These are phyloP conservation scores for Laetiporus sulphureus DNA, from an alignment of 1,284 basidiomycete genomes.

Conservation along the genomic window DNA sequence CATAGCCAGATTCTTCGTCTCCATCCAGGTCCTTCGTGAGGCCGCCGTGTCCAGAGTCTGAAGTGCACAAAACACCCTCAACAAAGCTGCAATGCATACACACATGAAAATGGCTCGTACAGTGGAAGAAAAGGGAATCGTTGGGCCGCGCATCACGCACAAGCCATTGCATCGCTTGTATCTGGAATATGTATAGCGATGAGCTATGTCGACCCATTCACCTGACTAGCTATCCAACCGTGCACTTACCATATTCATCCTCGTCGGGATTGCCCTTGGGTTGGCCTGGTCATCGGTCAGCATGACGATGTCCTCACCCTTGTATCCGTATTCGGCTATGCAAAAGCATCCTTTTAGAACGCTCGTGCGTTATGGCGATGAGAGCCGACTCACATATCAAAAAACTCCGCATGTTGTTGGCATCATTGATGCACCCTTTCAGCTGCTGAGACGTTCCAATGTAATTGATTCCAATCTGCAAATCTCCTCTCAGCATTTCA, in stretches of 20 bases:
- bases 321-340: slow-evolving; percentile 66
- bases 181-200: slow-evolving; percentile 30
- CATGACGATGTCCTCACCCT: slow-evolving; percentile 78
- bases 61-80: too few relatives aligned
- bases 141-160: slow-evolving; percentile 72
- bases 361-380: not conserved
- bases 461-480: slow-evolving; percentile 82
- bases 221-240: not conserved
- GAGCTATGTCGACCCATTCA: not conserved
- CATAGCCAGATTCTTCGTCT: slow-evolving; percentile 58
- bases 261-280: slow-evolving; percentile 64
- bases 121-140: slow-evolving; percentile 91
- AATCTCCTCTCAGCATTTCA: not conserved
- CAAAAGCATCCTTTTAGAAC: not conserved
- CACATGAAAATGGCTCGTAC: slow-evolving; percentile 34
- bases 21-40: slow-evolving; percentile 73
- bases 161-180: slow-evolving; percentile 87
- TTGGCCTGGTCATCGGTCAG: slow-evolving; percentile 73
- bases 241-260: slow-evolving; percentile 68
- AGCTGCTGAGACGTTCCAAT: slow-evolving; percentile 56
- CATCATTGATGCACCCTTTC: slow-evolving; percentile 87
- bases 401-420: slow-evolving; percentile 70
- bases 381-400: slow-evolving; percentile 34
- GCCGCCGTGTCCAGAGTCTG: slow-evolving; percentile 78
- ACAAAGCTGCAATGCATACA: too few relatives aligned